Evolutionary conservation across 116 monocot genomes (phyloP).

Genomic region (Phalaenopsis hybrid): DNA sequence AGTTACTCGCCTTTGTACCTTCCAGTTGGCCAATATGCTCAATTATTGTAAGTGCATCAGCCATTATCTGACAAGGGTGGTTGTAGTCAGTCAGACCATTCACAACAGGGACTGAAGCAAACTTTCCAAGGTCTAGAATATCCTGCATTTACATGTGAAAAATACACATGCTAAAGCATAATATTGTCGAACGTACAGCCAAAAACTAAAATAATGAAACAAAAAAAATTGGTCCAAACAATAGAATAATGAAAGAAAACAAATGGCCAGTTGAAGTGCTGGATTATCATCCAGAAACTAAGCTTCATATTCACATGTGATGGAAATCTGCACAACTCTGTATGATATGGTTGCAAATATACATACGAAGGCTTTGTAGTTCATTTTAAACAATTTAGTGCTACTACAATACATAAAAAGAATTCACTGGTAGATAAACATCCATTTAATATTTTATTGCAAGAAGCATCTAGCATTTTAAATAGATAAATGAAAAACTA

Average conservation of each 20-base stretch:
- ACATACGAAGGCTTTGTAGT: background rate
- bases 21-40: slow-evolving; percentile 86
- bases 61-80: slow-evolving; percentile 96
- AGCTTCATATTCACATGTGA: background rate
- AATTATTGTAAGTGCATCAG: slow-evolving; percentile 86
- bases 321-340: background rate
- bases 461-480: too few species aligned
- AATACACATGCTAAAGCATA: background rate
- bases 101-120: slow-evolving; percentile 79
- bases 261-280: background rate
- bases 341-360: background rate
- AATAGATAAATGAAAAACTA: too few species aligned
- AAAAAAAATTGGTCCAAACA: too few species aligned
- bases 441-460: too few species aligned
- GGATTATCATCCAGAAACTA: background rate
- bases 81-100: slow-evolving; percentile 94
- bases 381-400: background rate
- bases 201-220: background rate
- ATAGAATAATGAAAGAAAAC: background rate
- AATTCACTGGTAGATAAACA: too few species aligned
- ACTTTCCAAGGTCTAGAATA: slow-evolving; percentile 82
- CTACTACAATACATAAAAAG: too few species aligned
- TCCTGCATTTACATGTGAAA: slow-evolving; percentile 41
- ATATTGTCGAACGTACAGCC: background rate
- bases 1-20: slow-evolving; percentile 67